Evolutionary conservation across 2,329 filamentous ascomycete species (phyloP).

Genomic region (Sporothrix phasma): DNA sequence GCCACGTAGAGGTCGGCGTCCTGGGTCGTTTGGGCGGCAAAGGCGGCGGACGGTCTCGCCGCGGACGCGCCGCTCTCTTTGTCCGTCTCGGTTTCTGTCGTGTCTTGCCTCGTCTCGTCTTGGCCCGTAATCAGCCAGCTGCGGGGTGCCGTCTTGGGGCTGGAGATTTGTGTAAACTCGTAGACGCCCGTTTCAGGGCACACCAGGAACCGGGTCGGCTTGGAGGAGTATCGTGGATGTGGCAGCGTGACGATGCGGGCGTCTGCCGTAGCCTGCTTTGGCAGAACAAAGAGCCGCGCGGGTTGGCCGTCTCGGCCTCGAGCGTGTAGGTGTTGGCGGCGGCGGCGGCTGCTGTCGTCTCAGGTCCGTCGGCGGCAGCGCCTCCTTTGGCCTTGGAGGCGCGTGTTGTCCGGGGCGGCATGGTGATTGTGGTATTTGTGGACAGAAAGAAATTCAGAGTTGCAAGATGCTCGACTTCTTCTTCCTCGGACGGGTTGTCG

Average conservation of each 20-base stretch:
- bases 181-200: conserved; percentile 53
- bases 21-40: conserved; percentile 43
- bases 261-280: conserved; percentile 41
- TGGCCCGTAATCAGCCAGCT: conserved; percentile 47
- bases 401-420: conserved; percentile 29
- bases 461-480: not conserved
- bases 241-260: conserved; percentile 51
- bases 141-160: conserved; percentile 42
- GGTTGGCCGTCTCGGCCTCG: conserved; percentile 30
- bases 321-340: conserved; percentile 32
- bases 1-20: conserved; percentile 70
- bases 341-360: conserved; percentile 19
- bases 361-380: conserved; percentile 23
- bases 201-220: conserved; percentile 49
- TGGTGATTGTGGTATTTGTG: not conserved
- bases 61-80: conserved; percentile 7
- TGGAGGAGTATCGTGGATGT: conserved; percentile 43
- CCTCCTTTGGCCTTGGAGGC: conserved; percentile 30
- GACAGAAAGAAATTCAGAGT: too few species aligned
- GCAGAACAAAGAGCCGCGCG: conserved; percentile 51
- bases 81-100: not conserved
- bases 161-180: conserved; percentile 51
- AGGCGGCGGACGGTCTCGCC: conserved; percentile 2
- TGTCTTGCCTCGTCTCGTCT: conserved; percentile 6
- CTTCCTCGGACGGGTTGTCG: not conserved